Evolutionary conservation across 768 basidiomycete species (phyloP), one percentile per base, ranked within the genome.

Genomic region (Podaxis mareebaensis): DNA sequence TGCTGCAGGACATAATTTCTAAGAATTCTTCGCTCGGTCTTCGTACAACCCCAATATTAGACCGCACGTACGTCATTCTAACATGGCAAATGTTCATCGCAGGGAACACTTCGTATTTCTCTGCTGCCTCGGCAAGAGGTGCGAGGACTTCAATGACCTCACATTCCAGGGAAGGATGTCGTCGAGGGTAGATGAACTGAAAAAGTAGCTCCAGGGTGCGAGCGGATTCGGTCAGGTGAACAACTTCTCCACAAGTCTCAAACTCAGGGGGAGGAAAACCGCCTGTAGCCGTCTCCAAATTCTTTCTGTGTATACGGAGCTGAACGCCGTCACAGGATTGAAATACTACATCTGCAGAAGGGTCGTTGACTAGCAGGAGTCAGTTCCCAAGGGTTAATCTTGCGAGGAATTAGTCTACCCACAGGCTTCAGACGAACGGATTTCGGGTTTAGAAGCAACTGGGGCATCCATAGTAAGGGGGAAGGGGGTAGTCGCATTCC

Each of bases 291-390:
- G 69, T 68, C 20, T 69, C 71, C 6, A 76, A 67, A 39, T 73
- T 71, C 54, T 69, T 73, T 22, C 68, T 53, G 53, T 75, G 71
- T 7, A 75, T 54, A 22, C 68, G 63, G 53, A 75, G 74, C 8
- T 67, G 56, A 12, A 74, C 61, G 13, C 58, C 63, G 44, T 76
- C 74, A 10, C 66, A 46, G n/a, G 73, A 76, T 39, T 67, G 59
- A 53, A 76, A 69, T 7, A 67, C 66, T n/a, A 76, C 64, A 57
- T 76, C 75, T 0, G 73, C 69, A 20, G 74, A 69, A 30, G 67
- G 54, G 13, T 67, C 66, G 30, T 67, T 65, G 65, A 75, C 73
- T 76, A 58, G 36, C 8, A 36, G 38, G 39, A 24, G n/a, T 55
- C 10, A 53, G 33, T 20, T 40, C 28, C 28, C 28, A 3, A 22